Evolutionary conservation across 108 stramenopile species (phyloP), one percentile per base, ranked within the genome.

Genomic region (Epithemia pelagica): DNA sequence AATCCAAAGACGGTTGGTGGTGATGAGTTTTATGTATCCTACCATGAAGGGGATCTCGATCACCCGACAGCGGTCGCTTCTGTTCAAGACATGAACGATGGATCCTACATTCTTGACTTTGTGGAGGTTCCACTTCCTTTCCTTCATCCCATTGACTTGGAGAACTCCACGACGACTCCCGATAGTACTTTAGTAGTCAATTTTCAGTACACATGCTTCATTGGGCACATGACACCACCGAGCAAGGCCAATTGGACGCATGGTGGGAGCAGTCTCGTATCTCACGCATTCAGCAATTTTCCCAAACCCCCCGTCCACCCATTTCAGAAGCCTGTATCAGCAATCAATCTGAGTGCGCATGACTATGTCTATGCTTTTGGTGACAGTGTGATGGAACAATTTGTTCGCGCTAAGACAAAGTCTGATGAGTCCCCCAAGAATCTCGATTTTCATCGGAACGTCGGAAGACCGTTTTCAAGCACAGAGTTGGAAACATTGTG

Each of bases 11-110:
- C 52, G 1, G 32, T 66, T 2, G 77, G 77, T 2, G 77, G 73
- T 21, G 77, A 78, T 62, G 68, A 64, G 27, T 69, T 74, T 64
- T 71, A 78, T 46, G 30, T 78, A 0, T 61, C 63, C 7, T 77
- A 69, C 28, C 32, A 30, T 21, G 75, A 76, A 28, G 21, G 55
- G 32, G 27, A 51, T 18, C 0, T 30, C 0, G 32, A 3, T 0
- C 58, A 53, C 27, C 31, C 21, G 1, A 60, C 71, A 10, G 73
- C 73, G 18, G 67, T 63, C 22, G 73, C 73, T 19, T 26, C 18
- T 7, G 27, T 74, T 54, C 18, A 18, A 15, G 73, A 74, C 51
- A 28, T 62, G 19, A 2, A 54, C 21, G 58, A 74, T 68, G 73
- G 73, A 24, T 23, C 37, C 1, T 74, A 74, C 58, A 27, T 15